Evolutionary conservation across 2,329 filamentous ascomycete genomes (phyloP).

Genomic region (Fusarium sp.): DNA sequence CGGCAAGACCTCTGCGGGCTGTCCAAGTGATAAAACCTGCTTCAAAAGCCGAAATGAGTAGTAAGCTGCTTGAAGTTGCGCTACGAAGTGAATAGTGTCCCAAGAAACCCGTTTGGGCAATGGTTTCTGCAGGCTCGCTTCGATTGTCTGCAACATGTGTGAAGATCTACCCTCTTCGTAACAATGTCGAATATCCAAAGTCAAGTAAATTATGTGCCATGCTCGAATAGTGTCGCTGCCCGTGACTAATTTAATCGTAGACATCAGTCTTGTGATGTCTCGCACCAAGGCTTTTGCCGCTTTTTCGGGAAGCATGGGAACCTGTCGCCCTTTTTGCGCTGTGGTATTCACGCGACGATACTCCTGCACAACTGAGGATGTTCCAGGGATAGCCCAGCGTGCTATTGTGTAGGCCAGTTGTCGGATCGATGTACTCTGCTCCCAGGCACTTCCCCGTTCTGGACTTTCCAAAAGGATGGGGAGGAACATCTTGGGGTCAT

Average conservation of each 20-base stretch:
- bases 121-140: constrained; percentile 9
- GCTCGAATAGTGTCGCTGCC: constrained; percentile 2
- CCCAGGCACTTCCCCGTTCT: constrained; percentile 67
- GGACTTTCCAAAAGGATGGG: constrained; percentile 71
- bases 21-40: constrained; percentile 47
- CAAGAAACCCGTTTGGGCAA: constrained; percentile 53
- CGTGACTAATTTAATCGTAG: constrained; percentile 7
- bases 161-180: constrained; percentile 46
- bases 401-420: constrained; percentile 67
- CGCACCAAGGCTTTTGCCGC: constrained; percentile 17
- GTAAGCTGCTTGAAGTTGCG: constrained; percentile 68
- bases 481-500: constrained; percentile 66
- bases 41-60: constrained; percentile 70
- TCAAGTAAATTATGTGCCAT: constrained; percentile 47
- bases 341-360: constrained; percentile 52
- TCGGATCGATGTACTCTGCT: constrained; percentile 62
- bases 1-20: constrained; percentile 8
- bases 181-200: constrained; percentile 48
- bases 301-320: constrained; percentile 30
- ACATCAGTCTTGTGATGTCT: constrained; percentile 41
- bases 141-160: constrained; percentile 41
- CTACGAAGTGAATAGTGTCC: constrained; percentile 70
- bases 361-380: constrained; percentile 48
- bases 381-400: constrained; percentile 30
- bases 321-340: constrained; percentile 47